phyloP scores from a whole-genome alignment of 75 land plant genomes.

The Ceratopteris richardii region DNA sequence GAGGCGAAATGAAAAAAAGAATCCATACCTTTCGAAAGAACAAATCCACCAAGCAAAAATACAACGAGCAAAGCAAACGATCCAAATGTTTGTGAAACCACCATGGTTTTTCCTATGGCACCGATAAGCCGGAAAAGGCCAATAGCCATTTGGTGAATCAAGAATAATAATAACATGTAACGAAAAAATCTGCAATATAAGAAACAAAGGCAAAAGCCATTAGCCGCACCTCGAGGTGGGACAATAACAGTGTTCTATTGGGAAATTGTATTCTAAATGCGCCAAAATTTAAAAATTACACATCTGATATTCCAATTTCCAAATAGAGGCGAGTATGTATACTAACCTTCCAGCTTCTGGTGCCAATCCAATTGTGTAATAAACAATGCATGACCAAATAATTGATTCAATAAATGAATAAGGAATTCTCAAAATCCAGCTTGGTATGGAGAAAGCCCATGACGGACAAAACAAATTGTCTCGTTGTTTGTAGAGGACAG shows the following conservation, averaged over 20 bases:
- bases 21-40: slow-evolving; percentile 51
- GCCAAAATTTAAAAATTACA: no score
- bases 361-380: slow-evolving; percentile 61
- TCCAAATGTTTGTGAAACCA: slow-evolving; percentile 71
- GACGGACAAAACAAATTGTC: slow-evolving; percentile 73
- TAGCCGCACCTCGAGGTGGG: neutral
- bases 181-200: slow-evolving; percentile 47
- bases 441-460: slow-evolving; percentile 65
- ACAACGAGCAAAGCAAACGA: slow-evolving; percentile 46
- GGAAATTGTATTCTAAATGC: no score
- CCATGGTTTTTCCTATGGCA: slow-evolving; percentile 57
- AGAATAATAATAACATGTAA: slow-evolving; percentile 51
- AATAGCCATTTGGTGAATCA: slow-evolving; percentile 62
- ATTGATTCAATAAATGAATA: slow-evolving; percentile 60
- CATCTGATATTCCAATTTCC: no score
- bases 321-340: no score
- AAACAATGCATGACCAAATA: slow-evolving; percentile 70
- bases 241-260: neutral
- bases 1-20: no score
- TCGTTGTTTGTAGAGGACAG: slow-evolving; percentile 81
- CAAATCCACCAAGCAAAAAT: slow-evolving; percentile 61
- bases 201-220: neutral
- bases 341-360: slow-evolving; percentile 65
- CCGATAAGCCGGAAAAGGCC: slow-evolving; percentile 67
- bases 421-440: slow-evolving; percentile 73